Evolutionary conservation across 768 basidiomycete genomes (phyloP).

Genomic region (Tylopilus subfusipes): DNA sequence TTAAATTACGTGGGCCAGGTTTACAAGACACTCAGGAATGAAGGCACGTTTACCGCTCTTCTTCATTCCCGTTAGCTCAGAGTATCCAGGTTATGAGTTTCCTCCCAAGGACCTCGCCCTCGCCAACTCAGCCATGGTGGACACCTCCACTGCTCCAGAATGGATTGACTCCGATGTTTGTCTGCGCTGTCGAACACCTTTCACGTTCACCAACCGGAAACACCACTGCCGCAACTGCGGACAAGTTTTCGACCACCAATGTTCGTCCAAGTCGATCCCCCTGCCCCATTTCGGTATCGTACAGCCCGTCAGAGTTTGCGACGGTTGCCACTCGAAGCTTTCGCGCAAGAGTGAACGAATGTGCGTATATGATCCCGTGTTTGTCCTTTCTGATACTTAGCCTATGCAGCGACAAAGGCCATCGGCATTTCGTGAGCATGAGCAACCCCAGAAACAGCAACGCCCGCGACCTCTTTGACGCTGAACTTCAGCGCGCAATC

Average conservation of each 20-base stretch:
- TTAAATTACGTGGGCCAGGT: conserved; percentile 75
- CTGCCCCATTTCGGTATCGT: conserved; percentile 92
- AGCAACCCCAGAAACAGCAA: conserved; percentile 52
- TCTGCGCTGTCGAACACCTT: conserved; percentile 84
- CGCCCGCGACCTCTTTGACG: conserved; percentile 67
- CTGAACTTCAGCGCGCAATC: conserved; percentile 91
- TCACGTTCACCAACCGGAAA: conserved; percentile 94
- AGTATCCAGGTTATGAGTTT: conserved; percentile 65
- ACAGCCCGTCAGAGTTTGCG: conserved; percentile 92
- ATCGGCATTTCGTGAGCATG: conserved; percentile 53
- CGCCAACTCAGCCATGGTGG: conserved; percentile 80
- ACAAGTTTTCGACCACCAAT: conserved; percentile 91
- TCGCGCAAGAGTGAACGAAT: conserved; percentile 57
- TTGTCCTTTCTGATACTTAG: not conserved
- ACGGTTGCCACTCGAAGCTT: conserved; percentile 81
- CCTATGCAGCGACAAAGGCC: conserved; percentile 41
- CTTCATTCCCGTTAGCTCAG: not conserved
- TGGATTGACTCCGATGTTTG: conserved; percentile 98
- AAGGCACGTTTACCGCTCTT: conserved; percentile 51
- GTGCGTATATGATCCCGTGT: conserved; percentile 33
- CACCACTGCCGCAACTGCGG: conserved; percentile 99
- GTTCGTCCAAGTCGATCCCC: conserved; percentile 79
- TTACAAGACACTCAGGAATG: conserved; percentile 69
- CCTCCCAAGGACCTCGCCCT: conserved; percentile 72
- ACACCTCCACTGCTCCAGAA: conserved; percentile 88